A percentile compares a stretch with the other conserved stretches of the same genome.
Evolutionary conservation across 768 basidiomycete species (phyloP).

Genomic region (Steccherinum ochraceum): DNA sequence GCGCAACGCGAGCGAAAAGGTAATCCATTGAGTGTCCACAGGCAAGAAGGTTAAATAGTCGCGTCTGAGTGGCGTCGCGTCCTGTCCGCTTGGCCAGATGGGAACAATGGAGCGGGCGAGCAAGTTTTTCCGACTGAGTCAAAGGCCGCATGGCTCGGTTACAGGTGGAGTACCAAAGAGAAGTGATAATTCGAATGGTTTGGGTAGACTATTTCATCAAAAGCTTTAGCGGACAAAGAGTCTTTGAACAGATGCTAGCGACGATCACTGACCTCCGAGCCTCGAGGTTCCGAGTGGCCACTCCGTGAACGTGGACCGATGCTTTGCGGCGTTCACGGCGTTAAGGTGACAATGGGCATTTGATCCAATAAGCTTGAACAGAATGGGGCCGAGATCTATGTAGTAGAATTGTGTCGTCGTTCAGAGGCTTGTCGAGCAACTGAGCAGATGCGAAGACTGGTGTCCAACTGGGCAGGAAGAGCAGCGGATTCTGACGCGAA

Average conservation of each 20-base stretch:
- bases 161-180: not conserved
- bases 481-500: too few species aligned
- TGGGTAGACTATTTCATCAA: not conserved
- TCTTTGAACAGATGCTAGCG: not conserved
- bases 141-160: not conserved
- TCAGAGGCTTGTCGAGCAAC: too few species aligned
- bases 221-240: not conserved
- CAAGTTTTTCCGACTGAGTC: not conserved
- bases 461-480: too few species aligned
- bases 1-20: not conserved
- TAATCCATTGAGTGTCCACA: not conserved
- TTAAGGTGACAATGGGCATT: too few species aligned
- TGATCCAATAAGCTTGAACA: too few species aligned
- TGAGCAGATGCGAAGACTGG: too few species aligned
- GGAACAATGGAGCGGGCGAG: not conserved
- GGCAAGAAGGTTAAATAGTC: not conserved
- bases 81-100: not conserved
- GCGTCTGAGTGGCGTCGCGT: not conserved
- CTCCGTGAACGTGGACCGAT: too few species aligned
- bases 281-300: not conserved
- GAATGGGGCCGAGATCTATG: too few species aligned
- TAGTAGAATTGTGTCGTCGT: too few species aligned
- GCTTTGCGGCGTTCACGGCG: too few species aligned
- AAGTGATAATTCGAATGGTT: not conserved
- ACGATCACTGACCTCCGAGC: too few species aligned